These are phyloP conservation scores for Saccharomycopsis phalli DNA, from an alignment of 1,139 yeast species.

Conservation along the genomic window DNA sequence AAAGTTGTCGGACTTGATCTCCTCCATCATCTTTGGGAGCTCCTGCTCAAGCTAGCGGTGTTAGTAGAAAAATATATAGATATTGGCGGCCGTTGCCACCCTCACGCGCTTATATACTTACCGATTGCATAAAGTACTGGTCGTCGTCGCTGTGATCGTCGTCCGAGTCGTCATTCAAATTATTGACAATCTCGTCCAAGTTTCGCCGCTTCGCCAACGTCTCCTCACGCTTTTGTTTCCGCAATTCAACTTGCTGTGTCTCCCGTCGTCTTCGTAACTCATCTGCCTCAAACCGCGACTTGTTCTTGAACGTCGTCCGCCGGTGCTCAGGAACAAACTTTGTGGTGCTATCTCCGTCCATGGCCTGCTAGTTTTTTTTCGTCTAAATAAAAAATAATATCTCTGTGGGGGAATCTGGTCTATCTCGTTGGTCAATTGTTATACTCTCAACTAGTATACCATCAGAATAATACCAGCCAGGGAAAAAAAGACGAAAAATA, in stretches of 20 bases:
- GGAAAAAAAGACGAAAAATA: too few species aligned
- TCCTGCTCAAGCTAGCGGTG: constrained; percentile 54
- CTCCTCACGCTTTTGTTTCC: constrained; percentile 96
- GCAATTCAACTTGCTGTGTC: constrained; percentile 90
- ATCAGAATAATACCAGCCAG: too few species aligned
- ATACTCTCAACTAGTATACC: too few species aligned
- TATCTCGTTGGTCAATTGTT: too few species aligned
- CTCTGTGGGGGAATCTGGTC: too few species aligned
- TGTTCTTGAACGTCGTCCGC: constrained; percentile 92
- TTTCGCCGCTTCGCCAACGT: constrained; percentile 89
- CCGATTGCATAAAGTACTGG: constrained; percentile 27
- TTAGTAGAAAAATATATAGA: too few species aligned
- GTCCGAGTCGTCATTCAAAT: constrained; percentile 39
- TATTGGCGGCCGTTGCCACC: too few species aligned
- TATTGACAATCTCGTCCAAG: constrained; percentile 34
- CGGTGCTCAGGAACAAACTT: constrained; percentile 96
- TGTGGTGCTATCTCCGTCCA: constrained; percentile 74
- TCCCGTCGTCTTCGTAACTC: constrained; percentile 97
- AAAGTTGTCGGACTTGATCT: constrained; percentile 67
- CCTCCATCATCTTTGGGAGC: constrained; percentile 78
- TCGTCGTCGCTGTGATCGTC: constrained; percentile 33
- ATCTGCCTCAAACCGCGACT: constrained; percentile 89
- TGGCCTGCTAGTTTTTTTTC: constrained; percentile 26
- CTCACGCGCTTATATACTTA: too few species aligned
- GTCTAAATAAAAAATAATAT: too few species aligned